Percentiles rank a stretch among this genome's conserved stretches.
Evolutionary conservation across 306 rosid species (phyloP).

Genomic region (Macrotyloma uniflorum): DNA sequence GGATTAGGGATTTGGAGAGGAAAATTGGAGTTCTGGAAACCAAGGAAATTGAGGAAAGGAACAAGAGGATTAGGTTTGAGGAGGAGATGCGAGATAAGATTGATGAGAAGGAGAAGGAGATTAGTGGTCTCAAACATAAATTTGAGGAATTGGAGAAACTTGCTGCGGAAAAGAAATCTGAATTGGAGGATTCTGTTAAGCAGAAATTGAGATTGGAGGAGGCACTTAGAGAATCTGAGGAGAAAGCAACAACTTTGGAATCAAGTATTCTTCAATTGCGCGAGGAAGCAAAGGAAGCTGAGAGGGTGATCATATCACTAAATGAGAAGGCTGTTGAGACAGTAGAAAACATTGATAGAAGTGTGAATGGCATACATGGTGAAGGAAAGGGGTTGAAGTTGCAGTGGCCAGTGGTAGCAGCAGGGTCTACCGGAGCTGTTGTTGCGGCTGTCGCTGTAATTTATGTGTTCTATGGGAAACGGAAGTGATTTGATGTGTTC

Average conservation of each 20-base stretch:
- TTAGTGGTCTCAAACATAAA: constrained; percentile 42
- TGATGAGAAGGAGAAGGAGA: constrained; percentile 68
- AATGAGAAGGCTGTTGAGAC: constrained; percentile 58
- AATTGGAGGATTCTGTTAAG: constrained; percentile 48
- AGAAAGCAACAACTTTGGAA: constrained; percentile 54
- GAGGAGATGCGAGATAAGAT: constrained; percentile 77
- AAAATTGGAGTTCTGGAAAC: constrained; percentile 70
- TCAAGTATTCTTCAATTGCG: constrained; percentile 50
- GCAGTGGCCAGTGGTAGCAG: constrained; percentile 70
- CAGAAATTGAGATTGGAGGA: constrained; percentile 55
- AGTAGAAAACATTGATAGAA: constrained; percentile 48
- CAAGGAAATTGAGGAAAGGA: constrained; percentile 87
- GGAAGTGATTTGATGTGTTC: constrained; percentile 47
- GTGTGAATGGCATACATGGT: constrained; percentile 44
- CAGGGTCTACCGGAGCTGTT: constrained; percentile 72
- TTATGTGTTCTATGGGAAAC: constrained; percentile 54
- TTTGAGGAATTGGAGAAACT: constrained; percentile 55
- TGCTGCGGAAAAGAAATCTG: constrained; percentile 37
- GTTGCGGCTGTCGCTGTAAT: constrained; percentile 51
- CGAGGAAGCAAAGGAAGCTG: constrained; percentile 63
- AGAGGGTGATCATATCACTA: constrained; percentile 46
- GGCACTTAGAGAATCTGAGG: constrained; percentile 51
- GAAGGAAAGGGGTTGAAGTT: constrained; percentile 50
- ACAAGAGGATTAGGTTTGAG: constrained; percentile 76
- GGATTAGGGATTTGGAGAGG: constrained; percentile 84